phyloP scores from a whole-genome alignment of 306 rosid species.

The Purshia tridentata region DNA sequence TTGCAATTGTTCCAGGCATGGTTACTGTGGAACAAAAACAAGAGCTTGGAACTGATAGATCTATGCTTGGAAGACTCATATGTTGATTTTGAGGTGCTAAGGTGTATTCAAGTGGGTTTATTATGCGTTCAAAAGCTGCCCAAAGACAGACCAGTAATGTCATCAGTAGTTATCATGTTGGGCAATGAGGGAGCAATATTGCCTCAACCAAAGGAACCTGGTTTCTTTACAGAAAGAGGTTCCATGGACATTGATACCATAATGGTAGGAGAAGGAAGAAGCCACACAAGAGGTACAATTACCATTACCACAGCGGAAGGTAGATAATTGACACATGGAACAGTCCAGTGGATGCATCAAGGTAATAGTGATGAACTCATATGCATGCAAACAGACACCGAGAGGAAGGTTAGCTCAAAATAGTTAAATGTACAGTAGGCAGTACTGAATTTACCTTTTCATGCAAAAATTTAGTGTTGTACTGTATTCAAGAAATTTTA shows the following conservation, averaged over 20 bases:
- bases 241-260: background rate
- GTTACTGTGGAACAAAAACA: slow-evolving; percentile 15
- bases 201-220: slow-evolving; percentile 29
- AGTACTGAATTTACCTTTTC: too few relatives aligned
- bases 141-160: slow-evolving; percentile 25
- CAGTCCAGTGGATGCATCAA: too few relatives aligned
- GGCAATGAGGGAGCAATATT: slow-evolving; percentile 9
- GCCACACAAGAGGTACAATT: background rate
- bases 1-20: slow-evolving; percentile 10
- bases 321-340: background rate
- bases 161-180: slow-evolving; percentile 21
- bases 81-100: slow-evolving; percentile 5
- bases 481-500: too few relatives aligned
- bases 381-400: background rate
- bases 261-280: background rate
- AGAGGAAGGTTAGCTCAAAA: background rate
- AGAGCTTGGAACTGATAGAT: slow-evolving; percentile 21
- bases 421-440: background rate
- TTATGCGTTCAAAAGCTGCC: slow-evolving; percentile 23
- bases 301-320: slow-evolving; percentile 5
- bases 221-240: slow-evolving; percentile 26
- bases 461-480: too few relatives aligned
- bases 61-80: background rate
- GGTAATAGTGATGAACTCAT: too few relatives aligned
- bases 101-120: slow-evolving; percentile 29